Percentiles rank a stretch among this genome's conserved stretches.
Evolutionary conservation across 495 filamentous ascomycete species (phyloP).

Genomic region (Penicillium coprophilum): DNA sequence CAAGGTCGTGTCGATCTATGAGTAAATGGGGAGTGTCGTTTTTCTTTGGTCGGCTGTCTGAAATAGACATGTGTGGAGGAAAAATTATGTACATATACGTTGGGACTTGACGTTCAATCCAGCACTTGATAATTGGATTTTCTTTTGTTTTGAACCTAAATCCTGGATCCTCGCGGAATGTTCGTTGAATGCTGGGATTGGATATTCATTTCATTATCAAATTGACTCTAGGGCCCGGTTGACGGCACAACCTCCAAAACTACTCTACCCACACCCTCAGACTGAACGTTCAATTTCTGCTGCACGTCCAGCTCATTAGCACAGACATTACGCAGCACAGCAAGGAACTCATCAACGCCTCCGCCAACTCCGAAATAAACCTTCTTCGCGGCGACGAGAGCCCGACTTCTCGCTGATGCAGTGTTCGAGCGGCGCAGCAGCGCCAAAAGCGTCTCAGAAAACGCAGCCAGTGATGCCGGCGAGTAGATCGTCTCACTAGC

Average conservation of each 20-base stretch:
- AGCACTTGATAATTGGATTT: conserved; percentile 31
- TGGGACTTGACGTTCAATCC: conserved; percentile 29
- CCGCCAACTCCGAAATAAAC: conserved; percentile 97
- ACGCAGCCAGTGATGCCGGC: conserved; percentile 67
- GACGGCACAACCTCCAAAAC: conserved; percentile 42
- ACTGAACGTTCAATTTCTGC: conserved; percentile 59
- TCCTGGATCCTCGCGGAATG: background rate
- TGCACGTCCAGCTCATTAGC: conserved; percentile 58
- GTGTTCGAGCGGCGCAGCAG: conserved; percentile 58
- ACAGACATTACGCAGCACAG: conserved; percentile 55
- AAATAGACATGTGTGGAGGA: conserved; percentile 30
- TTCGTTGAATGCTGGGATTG: background rate
- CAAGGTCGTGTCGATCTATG: conserved; percentile 45
- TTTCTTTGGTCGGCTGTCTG: conserved; percentile 25
- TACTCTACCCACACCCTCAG: conserved; percentile 49
- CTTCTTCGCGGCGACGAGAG: conserved; percentile 85
- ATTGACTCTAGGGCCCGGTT: conserved; percentile 1
- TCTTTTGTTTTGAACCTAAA: conserved; percentile 26
- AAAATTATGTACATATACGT: conserved; percentile 47
- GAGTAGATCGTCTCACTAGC: conserved; percentile 97
- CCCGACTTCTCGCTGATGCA: conserved; percentile 47
- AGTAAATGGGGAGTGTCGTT: conserved; percentile 31
- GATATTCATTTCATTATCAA: background rate
- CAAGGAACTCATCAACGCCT: conserved; percentile 83
- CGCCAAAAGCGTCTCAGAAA: conserved; percentile 68